Evolutionary conservation across 2,329 filamentous ascomycete genomes (phyloP), one percentile per base, ranked within the genome.

Genomic region (Colletotrichum sp.): DNA sequence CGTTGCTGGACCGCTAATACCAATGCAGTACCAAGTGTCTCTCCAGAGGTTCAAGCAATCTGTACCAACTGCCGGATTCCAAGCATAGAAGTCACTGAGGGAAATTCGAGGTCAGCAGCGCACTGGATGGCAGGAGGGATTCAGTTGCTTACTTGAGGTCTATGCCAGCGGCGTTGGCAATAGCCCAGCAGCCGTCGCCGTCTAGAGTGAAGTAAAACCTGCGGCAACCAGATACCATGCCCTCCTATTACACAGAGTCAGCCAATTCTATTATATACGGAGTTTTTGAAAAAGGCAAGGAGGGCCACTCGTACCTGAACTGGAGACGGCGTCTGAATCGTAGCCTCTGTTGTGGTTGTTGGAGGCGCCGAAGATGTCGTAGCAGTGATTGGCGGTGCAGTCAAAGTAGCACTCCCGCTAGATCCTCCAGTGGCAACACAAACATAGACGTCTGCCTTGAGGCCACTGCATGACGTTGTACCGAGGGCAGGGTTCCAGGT

Each of bases 121-220:
- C 15, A 28, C 24, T 59, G 16, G 7, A 59, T 18, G 15, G 55
- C 8, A 28, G 55, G 16, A 59, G 55, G 16, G 13, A 16, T 59
- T 16, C 24, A 59, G 55, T 28, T 16, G 55, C 24, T 57, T 57
- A 26, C 52, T 59, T 59, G 55, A 59, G 55, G 26, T 59, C 24
- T 26, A 26, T 62, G 13, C 26, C 57, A 24, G 18, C 24, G n/a
- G 13, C 24, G 21, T 26, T 63, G 0, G 44, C 69, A 6, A 76
- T 72, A 13, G 63, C 62, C 69, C 69, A 76, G 63, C 73, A 76
- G n/a, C 62, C 62, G 28, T 72, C 73, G 13, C 63, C 69, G 6
- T 62, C 44, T 59, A 72, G 69, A 26, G 30, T 44, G 18, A 52
- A 28, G 36, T 69, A 68, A 44, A 67, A 67, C 8, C 64, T 39